A percentile compares a stretch with the other conserved stretches of the same genome.
Evolutionary conservation across 306 rosid species (phyloP).

Genomic region (Dryas octopetala): DNA sequence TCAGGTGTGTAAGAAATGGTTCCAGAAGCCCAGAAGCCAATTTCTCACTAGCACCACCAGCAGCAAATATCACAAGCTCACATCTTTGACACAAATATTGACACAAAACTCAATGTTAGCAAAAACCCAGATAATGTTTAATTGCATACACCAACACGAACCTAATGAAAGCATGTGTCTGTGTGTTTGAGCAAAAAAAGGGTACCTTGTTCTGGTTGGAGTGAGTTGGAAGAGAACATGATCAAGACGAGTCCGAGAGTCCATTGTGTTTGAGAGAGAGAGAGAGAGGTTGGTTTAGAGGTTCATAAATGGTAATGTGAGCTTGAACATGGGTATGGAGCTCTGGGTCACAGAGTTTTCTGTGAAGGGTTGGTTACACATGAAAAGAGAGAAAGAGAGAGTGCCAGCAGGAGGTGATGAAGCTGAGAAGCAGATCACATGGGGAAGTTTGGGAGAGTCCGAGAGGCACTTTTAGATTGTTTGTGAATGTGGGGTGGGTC

Average conservation of each 20-base stretch:
- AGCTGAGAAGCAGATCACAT: conserved; percentile 52
- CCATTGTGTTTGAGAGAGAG: conserved; percentile 48
- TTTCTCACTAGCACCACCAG: conserved; percentile 67
- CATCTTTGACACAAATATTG: conserved; percentile 62
- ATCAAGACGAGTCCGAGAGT: conserved; percentile 75
- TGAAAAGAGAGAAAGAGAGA: conserved; percentile 32
- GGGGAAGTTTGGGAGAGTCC: conserved; percentile 34
- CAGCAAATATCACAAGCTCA: conserved; percentile 61
- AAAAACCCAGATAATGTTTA: neutral
- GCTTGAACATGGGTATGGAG: conserved; percentile 18
- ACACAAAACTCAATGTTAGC: neutral
- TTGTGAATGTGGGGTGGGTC: conserved; percentile 74
- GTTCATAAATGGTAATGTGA: conserved; percentile 23
- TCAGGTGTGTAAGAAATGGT: conserved; percentile 80
- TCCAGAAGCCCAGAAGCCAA: conserved; percentile 85
- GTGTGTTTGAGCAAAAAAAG: neutral
- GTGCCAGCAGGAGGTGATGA: conserved; percentile 35
- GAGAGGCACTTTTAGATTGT: conserved; percentile 34
- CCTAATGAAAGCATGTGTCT: neutral
- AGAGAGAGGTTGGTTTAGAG: conserved; percentile 27
- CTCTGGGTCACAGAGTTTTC: conserved; percentile 16
- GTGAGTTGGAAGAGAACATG: conserved; percentile 96
- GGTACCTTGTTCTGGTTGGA: conserved; percentile 92
- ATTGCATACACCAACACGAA: neutral
- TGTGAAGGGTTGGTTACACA: conserved; percentile 26